These are phyloP conservation scores for Peltaster fructicola DNA, from an alignment of 2,329 filamentous ascomycete genomes.

Conservation along the genomic window DNA sequence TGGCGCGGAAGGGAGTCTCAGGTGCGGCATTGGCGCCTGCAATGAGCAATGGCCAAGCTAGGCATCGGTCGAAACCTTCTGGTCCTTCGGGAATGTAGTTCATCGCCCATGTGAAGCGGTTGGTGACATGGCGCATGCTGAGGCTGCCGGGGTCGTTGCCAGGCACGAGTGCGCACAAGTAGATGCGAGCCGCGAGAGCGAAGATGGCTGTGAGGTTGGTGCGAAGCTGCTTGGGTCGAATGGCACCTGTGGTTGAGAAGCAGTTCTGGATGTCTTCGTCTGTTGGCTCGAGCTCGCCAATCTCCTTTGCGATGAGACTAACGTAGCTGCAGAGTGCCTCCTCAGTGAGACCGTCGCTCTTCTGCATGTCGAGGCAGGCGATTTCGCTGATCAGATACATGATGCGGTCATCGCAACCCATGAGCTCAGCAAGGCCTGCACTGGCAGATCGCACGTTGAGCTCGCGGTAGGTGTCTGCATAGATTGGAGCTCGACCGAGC, in stretches of 20 bases:
- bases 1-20: slow-evolving; percentile 54
- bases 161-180: slow-evolving; percentile 88
- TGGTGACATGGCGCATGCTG: slow-evolving; percentile 59
- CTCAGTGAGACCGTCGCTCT: slow-evolving; percentile 65
- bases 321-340: slow-evolving; percentile 80
- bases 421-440: slow-evolving; percentile 74
- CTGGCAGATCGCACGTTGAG: slow-evolving; percentile 54
- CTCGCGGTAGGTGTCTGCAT: slow-evolving; percentile 88
- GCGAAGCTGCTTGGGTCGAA: slow-evolving; percentile 67
- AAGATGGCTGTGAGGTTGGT: slow-evolving; percentile 82
- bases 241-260: slow-evolving; percentile 45
- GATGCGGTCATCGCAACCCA: slow-evolving; percentile 92
- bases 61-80: slow-evolving; percentile 70
- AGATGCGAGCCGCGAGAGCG: slow-evolving; percentile 82
- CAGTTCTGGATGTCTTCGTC: slow-evolving; percentile 27
- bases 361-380: slow-evolving; percentile 81
- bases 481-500: slow-evolving; percentile 66
- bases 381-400: slow-evolving; percentile 99
- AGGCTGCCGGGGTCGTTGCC: slow-evolving; percentile 62
- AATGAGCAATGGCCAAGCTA: slow-evolving; percentile 86
- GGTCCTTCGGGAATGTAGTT: slow-evolving; percentile 67
- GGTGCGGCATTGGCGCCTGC: slow-evolving; percentile 62
- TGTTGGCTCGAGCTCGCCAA: slow-evolving; percentile 60
- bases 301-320: slow-evolving; percentile 68
- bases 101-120: slow-evolving; percentile 59